Percentiles rank a stretch among this genome's conserved stretches.
These are phyloP conservation scores for Botrytis byssoidea DNA, from an alignment of 2,329 filamentous ascomycete species.

Conservation along the genomic window DNA sequence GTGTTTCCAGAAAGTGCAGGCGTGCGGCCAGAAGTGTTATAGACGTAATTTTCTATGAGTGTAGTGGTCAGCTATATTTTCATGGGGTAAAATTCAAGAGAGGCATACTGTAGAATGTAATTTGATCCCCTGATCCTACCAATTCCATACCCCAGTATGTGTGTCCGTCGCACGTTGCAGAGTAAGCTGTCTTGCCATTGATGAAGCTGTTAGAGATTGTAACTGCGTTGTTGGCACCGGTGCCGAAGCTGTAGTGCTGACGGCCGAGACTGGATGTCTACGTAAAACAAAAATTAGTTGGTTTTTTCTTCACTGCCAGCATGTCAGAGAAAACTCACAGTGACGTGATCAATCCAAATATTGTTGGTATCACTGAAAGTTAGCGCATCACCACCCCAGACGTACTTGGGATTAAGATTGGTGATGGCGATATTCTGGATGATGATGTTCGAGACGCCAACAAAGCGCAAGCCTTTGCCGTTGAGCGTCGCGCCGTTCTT, in stretches of 20 bases:
- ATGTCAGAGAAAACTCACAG: not conserved
- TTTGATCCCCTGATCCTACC: not conserved
- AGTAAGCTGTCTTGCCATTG: not conserved
- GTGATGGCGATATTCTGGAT: not conserved
- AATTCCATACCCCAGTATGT: not conserved
- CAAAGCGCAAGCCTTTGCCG: not conserved
- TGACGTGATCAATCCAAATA: not conserved
- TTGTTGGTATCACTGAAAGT: not conserved
- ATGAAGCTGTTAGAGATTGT: not conserved
- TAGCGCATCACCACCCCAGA: not conserved
- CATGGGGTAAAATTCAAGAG: not conserved
- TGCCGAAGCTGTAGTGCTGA: not conserved
- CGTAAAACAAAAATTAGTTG: not conserved
- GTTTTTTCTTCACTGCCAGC: not conserved
- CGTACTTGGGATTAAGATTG: not conserved
- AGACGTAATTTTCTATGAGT: not conserved
- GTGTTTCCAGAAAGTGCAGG: not conserved
- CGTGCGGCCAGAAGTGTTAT: not conserved
- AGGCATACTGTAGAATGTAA: not conserved
- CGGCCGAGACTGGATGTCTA: not conserved
- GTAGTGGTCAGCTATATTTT: not conserved
- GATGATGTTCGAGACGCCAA: not conserved
- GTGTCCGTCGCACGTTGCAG: not conserved
- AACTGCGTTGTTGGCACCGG: not conserved
- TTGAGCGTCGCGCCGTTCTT: not conserved